Evolutionary conservation across 139 green algal species (phyloP).

Genomic region (Zygnema circumcarinatum): DNA sequence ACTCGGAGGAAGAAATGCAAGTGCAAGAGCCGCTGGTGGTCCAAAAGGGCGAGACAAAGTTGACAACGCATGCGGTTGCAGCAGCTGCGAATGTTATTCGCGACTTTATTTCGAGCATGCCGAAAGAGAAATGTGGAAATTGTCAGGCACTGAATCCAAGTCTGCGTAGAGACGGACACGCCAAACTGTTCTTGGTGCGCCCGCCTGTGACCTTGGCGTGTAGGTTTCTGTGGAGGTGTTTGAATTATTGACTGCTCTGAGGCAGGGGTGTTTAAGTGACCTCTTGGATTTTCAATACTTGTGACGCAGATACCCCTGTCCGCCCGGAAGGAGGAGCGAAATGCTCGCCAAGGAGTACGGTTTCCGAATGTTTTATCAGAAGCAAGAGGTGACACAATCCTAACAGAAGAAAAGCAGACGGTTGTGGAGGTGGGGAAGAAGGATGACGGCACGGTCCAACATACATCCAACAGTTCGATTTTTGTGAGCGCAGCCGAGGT

Average conservation of each 20-base stretch:
- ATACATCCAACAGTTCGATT: too few species aligned
- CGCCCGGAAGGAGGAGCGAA: neutral
- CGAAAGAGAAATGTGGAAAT: conserved; percentile 79
- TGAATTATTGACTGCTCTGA: too few species aligned
- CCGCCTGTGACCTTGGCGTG: too few species aligned
- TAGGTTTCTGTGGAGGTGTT: too few species aligned
- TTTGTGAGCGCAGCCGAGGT: too few species aligned
- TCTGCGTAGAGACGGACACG: conserved; percentile 68
- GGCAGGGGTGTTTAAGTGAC: too few species aligned
- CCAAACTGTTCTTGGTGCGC: conserved; percentile 73
- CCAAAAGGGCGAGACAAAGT: neutral
- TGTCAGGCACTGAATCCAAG: conserved; percentile 73
- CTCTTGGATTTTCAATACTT: too few species aligned
- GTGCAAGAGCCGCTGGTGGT: neutral
- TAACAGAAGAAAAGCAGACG: too few species aligned
- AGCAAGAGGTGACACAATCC: neutral
- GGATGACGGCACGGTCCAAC: too few species aligned
- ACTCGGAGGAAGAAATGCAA: neutral
- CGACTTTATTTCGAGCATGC: conserved; percentile 78
- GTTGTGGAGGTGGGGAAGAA: too few species aligned
- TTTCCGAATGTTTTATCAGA: neutral
- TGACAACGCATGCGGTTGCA: conserved; percentile 46
- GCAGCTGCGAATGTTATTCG: conserved; percentile 57
- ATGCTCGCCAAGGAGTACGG: neutral
- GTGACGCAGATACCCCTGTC: neutral